Base-by-base conservation (phyloP, 2,329 filamentous ascomycete species). In the Huntiella decipiens region DNA sequence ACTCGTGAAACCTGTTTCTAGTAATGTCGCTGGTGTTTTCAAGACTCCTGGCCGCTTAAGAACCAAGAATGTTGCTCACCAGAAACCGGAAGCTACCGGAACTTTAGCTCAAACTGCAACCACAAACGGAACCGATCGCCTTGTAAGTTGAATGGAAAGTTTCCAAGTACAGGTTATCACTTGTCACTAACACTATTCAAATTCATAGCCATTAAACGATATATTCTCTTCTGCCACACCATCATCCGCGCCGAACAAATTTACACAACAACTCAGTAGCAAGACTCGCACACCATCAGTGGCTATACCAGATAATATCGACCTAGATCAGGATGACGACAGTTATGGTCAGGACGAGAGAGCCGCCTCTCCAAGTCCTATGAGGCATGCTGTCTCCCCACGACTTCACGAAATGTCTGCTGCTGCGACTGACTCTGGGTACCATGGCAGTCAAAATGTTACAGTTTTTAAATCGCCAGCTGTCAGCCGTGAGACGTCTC, bases 1-100 rank as follows among this genome's bases (percentile, higher is more conserved):
- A n/a, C 16, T 15, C 5, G 22, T 28, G 5, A 8, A 28, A 28
- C 22, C 8, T 2, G 5, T 31, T 10, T 5, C 19, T 55, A 96
- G 91, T 51, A 88, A 88, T 59, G 79, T 96, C 50, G 74, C 84
- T 52, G 88, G 96, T 56, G 78, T 92, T n/a, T 95, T 96, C 67
- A 98, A 96, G 59, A 91, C 84, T 34, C 84, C 84, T 3, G 82
- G 82, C 47, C 88, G 85, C 58, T 63, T 91, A 58, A 77, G 82
- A 52, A 82, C 79, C 46, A 87, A 85, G 64, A 88, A 82, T 22
- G 82, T 28, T 28, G 8, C 22, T 28, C 6, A 10, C 8, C 22
- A 28, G 22, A 28, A 28, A 4, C 32, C 10, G 3, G 17, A 22
- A 13, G 13, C 36, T 35, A 32, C 44, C 3, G 44, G 8, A 13